Evolutionary conservation across 345 rosid species (phyloP).

Genomic region (Brassica carinata): DNA sequence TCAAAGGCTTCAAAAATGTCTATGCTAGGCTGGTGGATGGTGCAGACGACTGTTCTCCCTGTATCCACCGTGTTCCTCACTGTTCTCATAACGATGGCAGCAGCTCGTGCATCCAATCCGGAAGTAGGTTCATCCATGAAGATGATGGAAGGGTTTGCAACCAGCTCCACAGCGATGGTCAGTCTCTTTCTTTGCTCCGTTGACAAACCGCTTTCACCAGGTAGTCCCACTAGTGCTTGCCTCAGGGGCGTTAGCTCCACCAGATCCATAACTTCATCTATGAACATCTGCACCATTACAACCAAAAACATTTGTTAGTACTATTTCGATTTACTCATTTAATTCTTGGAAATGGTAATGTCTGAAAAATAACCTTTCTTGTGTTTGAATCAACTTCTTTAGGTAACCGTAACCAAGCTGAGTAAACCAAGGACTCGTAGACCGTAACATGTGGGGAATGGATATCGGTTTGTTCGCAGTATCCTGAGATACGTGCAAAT

Average conservation of each 20-base stretch:
- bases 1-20: constrained; percentile 93
- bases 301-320: constrained; percentile 12
- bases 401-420: constrained; percentile 78
- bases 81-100: constrained; percentile 92
- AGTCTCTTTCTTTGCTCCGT: constrained; percentile 89
- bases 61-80: constrained; percentile 93
- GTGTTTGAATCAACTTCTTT: constrained; percentile 47
- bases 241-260: constrained; percentile 68
- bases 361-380: constrained; percentile 51
- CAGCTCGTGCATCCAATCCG: constrained; percentile 94
- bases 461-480: constrained; percentile 77
- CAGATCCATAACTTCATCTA: constrained; percentile 91
- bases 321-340: neutral
- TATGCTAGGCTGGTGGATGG: constrained; percentile 93
- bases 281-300: constrained; percentile 59
- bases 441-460: constrained; percentile 82
- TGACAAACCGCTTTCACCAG: constrained; percentile 84
- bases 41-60: constrained; percentile 90
- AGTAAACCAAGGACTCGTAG: constrained; percentile 71
- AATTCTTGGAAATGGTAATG: neutral
- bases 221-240: constrained; percentile 80
- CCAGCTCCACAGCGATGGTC: constrained; percentile 91
- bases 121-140: constrained; percentile 99
- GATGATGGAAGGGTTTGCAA: constrained; percentile 89
- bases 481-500: constrained; percentile 78